Base-by-base conservation (phyloP, 345 rosid species). In the Salix koriyanagi region DNA sequence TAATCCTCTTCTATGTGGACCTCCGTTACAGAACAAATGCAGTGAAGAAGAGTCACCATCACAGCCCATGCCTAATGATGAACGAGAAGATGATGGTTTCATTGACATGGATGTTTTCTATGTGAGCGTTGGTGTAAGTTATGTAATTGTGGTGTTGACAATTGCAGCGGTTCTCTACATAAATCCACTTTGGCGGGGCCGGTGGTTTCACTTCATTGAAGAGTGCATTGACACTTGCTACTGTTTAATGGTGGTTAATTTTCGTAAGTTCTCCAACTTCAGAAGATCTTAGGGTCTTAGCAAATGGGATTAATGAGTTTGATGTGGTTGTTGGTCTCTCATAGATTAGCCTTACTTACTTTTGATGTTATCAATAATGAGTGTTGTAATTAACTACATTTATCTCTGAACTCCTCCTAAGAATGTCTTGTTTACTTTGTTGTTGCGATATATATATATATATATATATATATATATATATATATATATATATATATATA, bases 1-100 rank as follows among this genome's bases (percentile, higher is more conserved):
- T 5, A 85, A 85, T 69, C 74, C 74, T 67, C 41, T 79, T 26
- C 74, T 83, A 4, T 85, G 79, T 58, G 84, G 86, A 16, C 54
- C 30, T 11, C 86, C 79, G 21, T 48, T 83, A 60, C 19, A 0
- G 30, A 77, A 66, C 1, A 41, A 19, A 4, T 80, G 70, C 23
- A 15, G 10, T 26, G 8, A 4, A 25, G 19, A 6, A 2, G 26
- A 70, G 13, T 65, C 34, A 12, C 46, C 6, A 6, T 8, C 10
- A 18, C 11, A 37, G 37, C 19, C 60, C 6, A 18, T 5, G 4
- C 67, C 37, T 26, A 26, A 28, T 64, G 14, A 37, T 13, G 15
- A 9, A 34, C 12, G n/a, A 10, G 64, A 25, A 52, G 46, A 72
- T 5, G 37, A 14, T 74, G 67, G 69, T 8, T 75, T 70, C 12